Evolutionary conservation across 2,329 filamentous ascomycete species (phyloP).

Genomic region (Fusarium albosuccineum): DNA sequence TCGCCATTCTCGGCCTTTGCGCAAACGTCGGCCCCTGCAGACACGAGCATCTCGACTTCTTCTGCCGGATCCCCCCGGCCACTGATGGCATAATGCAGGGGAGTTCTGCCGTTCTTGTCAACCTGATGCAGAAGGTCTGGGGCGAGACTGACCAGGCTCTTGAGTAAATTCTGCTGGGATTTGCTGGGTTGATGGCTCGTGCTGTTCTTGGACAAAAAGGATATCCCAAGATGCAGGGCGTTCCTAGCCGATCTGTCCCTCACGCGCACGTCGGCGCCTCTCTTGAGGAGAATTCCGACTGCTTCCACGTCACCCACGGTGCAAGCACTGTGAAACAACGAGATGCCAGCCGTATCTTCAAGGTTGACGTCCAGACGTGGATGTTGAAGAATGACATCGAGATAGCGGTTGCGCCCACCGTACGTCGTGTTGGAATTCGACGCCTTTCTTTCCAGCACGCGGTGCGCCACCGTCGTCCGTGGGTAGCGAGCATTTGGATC

Average conservation of each 20-base stretch:
- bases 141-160: neutral
- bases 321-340: neutral
- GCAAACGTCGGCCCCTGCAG: neutral
- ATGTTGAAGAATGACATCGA: neutral
- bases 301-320: neutral
- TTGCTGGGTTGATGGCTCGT: neutral
- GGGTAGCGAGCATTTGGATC: neutral
- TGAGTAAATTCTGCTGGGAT: neutral
- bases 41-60: neutral
- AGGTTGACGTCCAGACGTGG: neutral
- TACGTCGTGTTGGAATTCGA: neutral
- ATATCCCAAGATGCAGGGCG: neutral
- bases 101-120: neutral
- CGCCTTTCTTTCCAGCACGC: neutral
- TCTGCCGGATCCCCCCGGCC: neutral
- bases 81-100: neutral
- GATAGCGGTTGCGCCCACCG: neutral
- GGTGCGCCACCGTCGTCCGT: constrained; percentile 1
- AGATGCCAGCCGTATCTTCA: neutral
- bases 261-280: neutral
- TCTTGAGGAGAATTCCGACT: neutral
- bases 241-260: neutral
- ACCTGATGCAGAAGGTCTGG: neutral
- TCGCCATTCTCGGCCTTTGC: neutral
- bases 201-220: neutral